Percentiles rank a stretch among this genome's conserved stretches.
These are phyloP conservation scores for Bremia lactucae DNA, from an alignment of 352 stramenopile species.

Conservation along the genomic window DNA sequence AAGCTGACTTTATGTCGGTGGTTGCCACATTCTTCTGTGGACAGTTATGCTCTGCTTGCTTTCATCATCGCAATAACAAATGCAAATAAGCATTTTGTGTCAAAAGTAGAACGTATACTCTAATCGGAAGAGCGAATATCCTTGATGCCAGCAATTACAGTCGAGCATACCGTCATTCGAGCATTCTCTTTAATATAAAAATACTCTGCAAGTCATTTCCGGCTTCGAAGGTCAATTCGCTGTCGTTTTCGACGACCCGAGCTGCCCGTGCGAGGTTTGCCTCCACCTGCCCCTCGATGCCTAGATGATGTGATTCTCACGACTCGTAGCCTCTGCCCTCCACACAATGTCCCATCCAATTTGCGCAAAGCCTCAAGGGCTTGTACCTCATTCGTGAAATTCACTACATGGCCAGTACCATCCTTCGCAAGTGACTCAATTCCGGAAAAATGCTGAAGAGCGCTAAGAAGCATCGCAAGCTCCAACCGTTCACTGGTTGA, in stretches of 20 bases:
- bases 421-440: constrained; percentile 48
- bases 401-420: constrained; percentile 30
- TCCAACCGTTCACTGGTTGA: constrained; percentile 42
- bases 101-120: no score
- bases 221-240: constrained; percentile 39
- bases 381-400: constrained; percentile 37
- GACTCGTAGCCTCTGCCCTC: constrained; percentile 42
- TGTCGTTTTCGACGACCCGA: constrained; percentile 59
- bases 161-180: no score
- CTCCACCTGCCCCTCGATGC: constrained; percentile 10
- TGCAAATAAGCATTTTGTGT: no score
- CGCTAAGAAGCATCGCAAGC: constrained; percentile 31
- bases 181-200: no score
- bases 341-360: constrained; percentile 43
- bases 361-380: constrained; percentile 29
- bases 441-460: constrained; percentile 35
- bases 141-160: no score
- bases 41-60: no score
- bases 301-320: constrained; percentile 9
- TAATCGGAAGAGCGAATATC: no score
- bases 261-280: constrained; percentile 16
- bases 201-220: constrained; percentile 22
- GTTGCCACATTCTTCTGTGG: no score
- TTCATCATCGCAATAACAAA: constrained; percentile 86
- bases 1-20: no score